Percentiles rank a stretch among this genome's conserved stretches.
Conservation (phyloP, 2,329 filamentous ascomycete genomes). For the Talaromyces sp. region DNA sequence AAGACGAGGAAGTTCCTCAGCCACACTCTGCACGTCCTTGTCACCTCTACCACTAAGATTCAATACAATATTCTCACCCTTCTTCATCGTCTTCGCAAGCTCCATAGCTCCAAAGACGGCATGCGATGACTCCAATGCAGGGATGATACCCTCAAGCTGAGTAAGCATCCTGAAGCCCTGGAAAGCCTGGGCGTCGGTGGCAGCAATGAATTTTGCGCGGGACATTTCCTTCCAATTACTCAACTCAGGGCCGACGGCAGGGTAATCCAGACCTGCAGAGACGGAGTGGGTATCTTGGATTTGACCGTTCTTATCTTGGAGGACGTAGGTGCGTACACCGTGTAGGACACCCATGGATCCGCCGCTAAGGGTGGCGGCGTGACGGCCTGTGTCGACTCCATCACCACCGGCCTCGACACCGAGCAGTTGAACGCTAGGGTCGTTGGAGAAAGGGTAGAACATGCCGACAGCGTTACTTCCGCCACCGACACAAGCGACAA, state of each 20-base stretch:
- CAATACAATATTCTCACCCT: conserved; percentile 86
- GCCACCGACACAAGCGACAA: conserved; percentile 94
- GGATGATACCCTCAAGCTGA: conserved; percentile 93
- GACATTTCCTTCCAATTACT: conserved; percentile 87
- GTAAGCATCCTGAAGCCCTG: conserved; percentile 79
- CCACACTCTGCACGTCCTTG: conserved; percentile 98
- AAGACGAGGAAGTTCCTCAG: conserved; percentile 83
- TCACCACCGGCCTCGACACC: conserved; percentile 96
- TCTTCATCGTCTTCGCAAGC: conserved; percentile 86
- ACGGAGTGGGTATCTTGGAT: conserved; percentile 95
- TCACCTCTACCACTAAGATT: conserved; percentile 91
- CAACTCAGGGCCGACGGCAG: conserved; percentile 91
- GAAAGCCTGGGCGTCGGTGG: conserved; percentile 88
- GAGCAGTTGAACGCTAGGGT: conserved; percentile 78
- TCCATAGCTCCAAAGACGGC: conserved; percentile 86
- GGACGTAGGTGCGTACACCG: conserved; percentile 90
- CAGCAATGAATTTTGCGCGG: conserved; percentile 82
- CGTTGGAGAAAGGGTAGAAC: conserved; percentile 94
- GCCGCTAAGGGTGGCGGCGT: conserved; percentile 82
- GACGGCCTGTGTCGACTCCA: conserved; percentile 77
- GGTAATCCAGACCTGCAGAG: conserved; percentile 94
- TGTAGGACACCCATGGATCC: conserved; percentile 91
- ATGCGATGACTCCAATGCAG: conserved; percentile 89
- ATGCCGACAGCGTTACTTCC: conserved; percentile 95
- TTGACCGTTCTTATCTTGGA: conserved; percentile 90